Conservation (phyloP, 2,329 filamentous ascomycete genomes). For the Monilinia fructicola region DNA sequence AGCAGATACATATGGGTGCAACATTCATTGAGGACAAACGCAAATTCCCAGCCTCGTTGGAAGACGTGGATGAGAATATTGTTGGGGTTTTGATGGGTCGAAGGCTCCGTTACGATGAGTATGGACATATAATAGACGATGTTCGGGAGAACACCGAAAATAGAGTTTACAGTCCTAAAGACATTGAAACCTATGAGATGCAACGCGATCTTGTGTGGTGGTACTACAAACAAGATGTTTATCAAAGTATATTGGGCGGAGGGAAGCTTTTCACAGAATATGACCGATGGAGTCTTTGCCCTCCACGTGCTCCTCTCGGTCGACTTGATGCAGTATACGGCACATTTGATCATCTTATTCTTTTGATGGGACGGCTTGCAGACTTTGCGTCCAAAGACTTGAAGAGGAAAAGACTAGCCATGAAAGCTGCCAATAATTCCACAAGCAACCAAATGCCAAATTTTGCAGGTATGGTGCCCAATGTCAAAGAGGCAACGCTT, state of each 20-base stretch:
- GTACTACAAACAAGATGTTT: slow-evolving; percentile 92
- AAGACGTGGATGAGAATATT: slow-evolving; percentile 55
- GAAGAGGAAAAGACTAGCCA: slow-evolving; percentile 70
- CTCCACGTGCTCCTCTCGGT: slow-evolving; percentile 78
- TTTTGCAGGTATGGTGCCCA: slow-evolving; percentile 40
- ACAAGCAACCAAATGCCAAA: slow-evolving; percentile 34
- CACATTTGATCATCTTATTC: slow-evolving; percentile 81
- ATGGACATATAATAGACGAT: slow-evolving; percentile 47
- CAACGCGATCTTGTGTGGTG: slow-evolving; percentile 91
- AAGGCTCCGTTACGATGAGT: slow-evolving; percentile 57
- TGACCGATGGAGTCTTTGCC: slow-evolving; percentile 79
- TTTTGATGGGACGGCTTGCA: slow-evolving; percentile 76
- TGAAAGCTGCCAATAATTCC: slow-evolving; percentile 52
- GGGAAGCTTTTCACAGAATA: slow-evolving; percentile 79
- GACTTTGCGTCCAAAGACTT: slow-evolving; percentile 78
- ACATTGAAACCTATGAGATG: slow-evolving; percentile 78
- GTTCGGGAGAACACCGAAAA: slow-evolving; percentile 20
- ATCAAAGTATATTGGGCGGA: slow-evolving; percentile 85
- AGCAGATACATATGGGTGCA: slow-evolving; percentile 16
- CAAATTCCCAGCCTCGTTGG: slow-evolving; percentile 36
- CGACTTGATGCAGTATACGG: slow-evolving; percentile 77
- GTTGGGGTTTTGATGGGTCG: slow-evolving; percentile 59
- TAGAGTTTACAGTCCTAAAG: slow-evolving; percentile 45
- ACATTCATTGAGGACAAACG: slow-evolving; percentile 27
- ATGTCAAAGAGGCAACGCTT: slow-evolving; percentile 32